Evolutionary conservation across 306 rosid species (phyloP).

Genomic region (Biancaea sappan): DNA sequence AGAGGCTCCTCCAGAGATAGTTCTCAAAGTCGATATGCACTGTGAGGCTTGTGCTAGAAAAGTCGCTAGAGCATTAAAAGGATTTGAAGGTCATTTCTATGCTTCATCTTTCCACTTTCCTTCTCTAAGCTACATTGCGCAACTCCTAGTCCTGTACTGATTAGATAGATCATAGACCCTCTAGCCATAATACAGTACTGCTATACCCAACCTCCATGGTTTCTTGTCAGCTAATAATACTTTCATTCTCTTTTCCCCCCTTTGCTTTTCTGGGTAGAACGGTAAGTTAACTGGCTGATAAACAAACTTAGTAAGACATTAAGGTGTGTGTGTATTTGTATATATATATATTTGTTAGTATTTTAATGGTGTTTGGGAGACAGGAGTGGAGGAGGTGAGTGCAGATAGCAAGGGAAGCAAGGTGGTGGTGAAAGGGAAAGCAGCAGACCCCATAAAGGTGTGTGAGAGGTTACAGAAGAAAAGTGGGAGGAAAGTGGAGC

Average conservation of each 20-base stretch:
- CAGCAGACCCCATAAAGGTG: slow-evolving; percentile 91
- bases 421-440: slow-evolving; percentile 86
- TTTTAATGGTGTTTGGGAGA: not conserved
- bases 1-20: slow-evolving; percentile 58
- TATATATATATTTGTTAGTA: no score
- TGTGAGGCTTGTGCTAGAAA: slow-evolving; percentile 96
- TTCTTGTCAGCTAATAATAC: slow-evolving; percentile 17
- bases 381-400: slow-evolving; percentile 84
- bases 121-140: not conserved
- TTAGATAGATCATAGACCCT: not conserved
- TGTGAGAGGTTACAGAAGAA: slow-evolving; percentile 82
- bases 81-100: slow-evolving; percentile 72
- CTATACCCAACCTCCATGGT: slow-evolving; percentile 7
- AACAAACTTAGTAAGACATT: no score
- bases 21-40: slow-evolving; percentile 95
- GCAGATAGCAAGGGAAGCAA: slow-evolving; percentile 75
- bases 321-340: no score
- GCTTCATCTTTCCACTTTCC: not conserved
- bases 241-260: slow-evolving; percentile 7
- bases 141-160: not conserved
- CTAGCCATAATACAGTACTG: not conserved
- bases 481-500: slow-evolving; percentile 85
- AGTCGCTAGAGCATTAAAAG: slow-evolving; percentile 84
- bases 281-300: no score
- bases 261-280: slow-evolving; percentile 29